Evolutionary conservation across 768 basidiomycete genomes (phyloP), one percentile per base, ranked within the genome.

Genomic region (Cantharellus cinnabarinus): DNA sequence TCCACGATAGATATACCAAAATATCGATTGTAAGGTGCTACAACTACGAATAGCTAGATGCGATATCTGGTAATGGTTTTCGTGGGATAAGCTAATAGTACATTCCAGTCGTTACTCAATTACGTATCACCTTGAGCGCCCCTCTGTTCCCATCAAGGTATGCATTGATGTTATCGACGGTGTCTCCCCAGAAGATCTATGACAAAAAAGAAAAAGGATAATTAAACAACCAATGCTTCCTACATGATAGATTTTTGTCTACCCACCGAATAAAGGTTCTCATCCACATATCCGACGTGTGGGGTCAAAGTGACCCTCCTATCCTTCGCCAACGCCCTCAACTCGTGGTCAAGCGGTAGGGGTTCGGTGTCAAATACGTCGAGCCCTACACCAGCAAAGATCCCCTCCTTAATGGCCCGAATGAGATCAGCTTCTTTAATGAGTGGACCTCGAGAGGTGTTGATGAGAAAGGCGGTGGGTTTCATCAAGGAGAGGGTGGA

Each of bases 351-450:
- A 41, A 77, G 62, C 3, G 79, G 79, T 57, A 82, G 67, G n/a
- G 82, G 83, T 64, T 85, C 81, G 41, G 74, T 64, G 52, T 81
- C 80, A 64, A 76, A 83, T 1, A 84, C 82, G 66, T 83, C 82
- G 58, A 83, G 66, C 0, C 78, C 82, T 0, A 77, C 81, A 0
- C 79, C 82, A 2, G 74, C 73, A 41, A 83, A 80, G 50, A 62
- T 69, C 44, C 71, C 72, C 41, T 73, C 65, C 59, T 72, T 66
- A 60, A 83, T 65, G 2, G 71, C 72, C 3, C 77, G 67, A 4
- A 83, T 60, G 41, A 85, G 65, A 0, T 76, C 82, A 0, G 56
- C 62, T 63, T 83, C 82, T 58, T 83, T 77, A 3, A 85, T 75
- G 20, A 85, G 66, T 2, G 80, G 80, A 0, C 83, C 83, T 58